Base-by-base conservation (phyloP, 768 basidiomycete genomes). In the Lepiota brunneoincarnata region DNA sequence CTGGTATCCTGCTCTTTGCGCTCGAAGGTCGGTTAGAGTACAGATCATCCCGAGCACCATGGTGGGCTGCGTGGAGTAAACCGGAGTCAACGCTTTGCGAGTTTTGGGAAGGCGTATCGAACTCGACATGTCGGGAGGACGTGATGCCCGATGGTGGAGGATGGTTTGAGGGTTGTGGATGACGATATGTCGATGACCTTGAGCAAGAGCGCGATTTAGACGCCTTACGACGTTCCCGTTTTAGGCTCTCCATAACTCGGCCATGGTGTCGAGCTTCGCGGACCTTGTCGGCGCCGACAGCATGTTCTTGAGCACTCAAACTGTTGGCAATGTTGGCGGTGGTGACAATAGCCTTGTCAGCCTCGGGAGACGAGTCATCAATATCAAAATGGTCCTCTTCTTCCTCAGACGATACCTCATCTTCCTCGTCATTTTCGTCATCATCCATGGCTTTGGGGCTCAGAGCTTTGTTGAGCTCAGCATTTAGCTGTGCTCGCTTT, bases 301-400 rank as follows among this genome's bases (percentile, higher is more conserved):
- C 56, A 51, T 63, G 51, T 24, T 51, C 23, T 39, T 51, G 52
- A 31, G 58, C 46, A 46, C 38, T 38, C 55, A 39, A 47, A 48
- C 57, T n/a, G 54, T 46, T 47, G 17, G 28, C 39, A 23, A 39
- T 18, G 23, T 20, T 31, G 31, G 43, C 60, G 35, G 38, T n/a
- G 53, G 64, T 52, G 14, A 66, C 56, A 20, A 62, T 58, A 1
- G 64, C 57, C 10, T 59, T 59, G 9, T 68, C 71, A 17, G 77
- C 75, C 46, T 86, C 84, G 2, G 79, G 76, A 4, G 88, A 86
- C 17, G 87, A 88, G 70, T 98, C 95, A 61, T 97, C 91, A 49
- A 98, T 98, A 68, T 99, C 97, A 69, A 86, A 98, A 61, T 93
- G 90, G 35, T 91, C 75, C 46, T 81, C 78, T 26, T 81, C 79